Evolutionary conservation across 371 early-diverging fungal genomes (phyloP).

Genomic region (Rhizomucor miehei): DNA sequence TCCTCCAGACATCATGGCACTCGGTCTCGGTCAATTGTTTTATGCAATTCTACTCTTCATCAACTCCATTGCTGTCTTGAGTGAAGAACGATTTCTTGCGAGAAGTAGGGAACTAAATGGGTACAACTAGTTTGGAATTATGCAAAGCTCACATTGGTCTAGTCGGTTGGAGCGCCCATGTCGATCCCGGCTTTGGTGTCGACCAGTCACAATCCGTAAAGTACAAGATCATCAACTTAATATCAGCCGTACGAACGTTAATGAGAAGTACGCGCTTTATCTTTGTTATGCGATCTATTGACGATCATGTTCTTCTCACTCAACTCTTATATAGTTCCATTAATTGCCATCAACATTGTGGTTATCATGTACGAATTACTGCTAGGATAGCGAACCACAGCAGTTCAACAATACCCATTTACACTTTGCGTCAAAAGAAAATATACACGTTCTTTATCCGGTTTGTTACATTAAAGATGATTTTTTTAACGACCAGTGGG

Average conservation of each 20-base stretch:
- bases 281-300: not conserved
- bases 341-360: conserved; percentile 77
- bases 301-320: not conserved
- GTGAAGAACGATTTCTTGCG: conserved; percentile 94
- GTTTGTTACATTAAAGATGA: too few relatives aligned
- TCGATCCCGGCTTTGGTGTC: conserved; percentile 66
- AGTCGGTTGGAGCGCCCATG: conserved; percentile 70
- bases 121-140: not conserved
- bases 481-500: too few relatives aligned
- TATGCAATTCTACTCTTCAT: conserved; percentile 79
- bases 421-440: too few relatives aligned
- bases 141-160: not conserved
- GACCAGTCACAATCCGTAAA: conserved; percentile 71
- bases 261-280: conserved; percentile 72
- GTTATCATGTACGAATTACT: conserved; percentile 85
- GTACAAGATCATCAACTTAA: conserved; percentile 80
- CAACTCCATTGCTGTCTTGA: conserved; percentile 90
- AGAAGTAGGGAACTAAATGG: conserved; percentile 63
- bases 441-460: too few relatives aligned
- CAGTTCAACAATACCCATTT: too few relatives aligned
- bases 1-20: conserved; percentile 32
- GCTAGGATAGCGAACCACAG: conserved; percentile 56
- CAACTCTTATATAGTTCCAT: conserved; percentile 62
- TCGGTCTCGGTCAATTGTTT: conserved; percentile 74
- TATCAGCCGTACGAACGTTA: conserved; percentile 89